Evolutionary conservation across 192 early-diverging fungal species (phyloP), one percentile per base, ranked within the genome.

Genomic region (Coemansia sp.): DNA sequence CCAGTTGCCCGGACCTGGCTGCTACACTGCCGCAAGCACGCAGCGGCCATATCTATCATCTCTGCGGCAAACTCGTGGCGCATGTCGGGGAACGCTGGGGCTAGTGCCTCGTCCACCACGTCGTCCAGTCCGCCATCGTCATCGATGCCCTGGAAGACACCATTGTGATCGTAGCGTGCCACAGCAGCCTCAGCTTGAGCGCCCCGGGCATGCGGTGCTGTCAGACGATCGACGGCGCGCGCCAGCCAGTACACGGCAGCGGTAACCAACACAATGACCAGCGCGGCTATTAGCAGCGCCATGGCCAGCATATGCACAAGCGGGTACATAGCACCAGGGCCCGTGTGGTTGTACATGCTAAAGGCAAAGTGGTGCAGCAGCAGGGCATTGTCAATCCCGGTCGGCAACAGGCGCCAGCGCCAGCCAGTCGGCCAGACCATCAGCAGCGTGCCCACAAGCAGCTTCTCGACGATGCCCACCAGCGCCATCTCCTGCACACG

Each of bases 1-100:
- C 69, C 69, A 9, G 49, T 56, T 0, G 57, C 32, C 5, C 57
- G 43, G 18, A 72, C 50, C 49, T 65, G 52, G 39, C 25, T 57
- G 62, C 69, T 72, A 38, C 50, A 64, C 19, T 65, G 69, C 62
- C 61, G 56, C 34, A 72, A 44, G n/a, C 69, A 72, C 2, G 69
- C 56, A n/a, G 53, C 63, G 18, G 69, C 69, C 33, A 72, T 45
- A 45, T 72, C 69, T 18, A 72, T 28, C 7, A 72, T 65, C 49
- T 72, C 69, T 0, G 65, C 61, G 43, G 57, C 32, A 47, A 72
- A 72, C 31, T 72, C 69, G 3, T 62, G 47, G 16, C 69, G 52
- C 39, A 64, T 29, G 25, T 72, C 69, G 1, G 69, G 61, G 17
- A 36, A 20, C 29, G 65, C 38, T 1, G 69, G 62, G 37, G 55